Base-by-base conservation (phyloP, 2,329 filamentous ascomycete genomes). In the Curvularia eragrostidis region DNA sequence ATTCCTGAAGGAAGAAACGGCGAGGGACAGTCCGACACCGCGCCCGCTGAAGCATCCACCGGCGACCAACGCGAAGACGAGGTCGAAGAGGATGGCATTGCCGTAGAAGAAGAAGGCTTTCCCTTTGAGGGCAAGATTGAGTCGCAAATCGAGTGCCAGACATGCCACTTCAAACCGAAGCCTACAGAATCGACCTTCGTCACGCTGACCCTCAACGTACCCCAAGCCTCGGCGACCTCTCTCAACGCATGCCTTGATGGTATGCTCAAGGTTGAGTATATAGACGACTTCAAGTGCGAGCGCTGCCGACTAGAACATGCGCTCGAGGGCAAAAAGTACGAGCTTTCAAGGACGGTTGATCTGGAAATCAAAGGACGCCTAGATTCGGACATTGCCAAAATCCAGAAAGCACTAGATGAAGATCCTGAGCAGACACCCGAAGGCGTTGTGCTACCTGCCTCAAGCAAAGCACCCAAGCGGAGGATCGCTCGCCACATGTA, bases 231-330 rank as follows among this genome's bases (percentile, higher is more conserved):
- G 49, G 90, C 91, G 2, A 93, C 93, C 0, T 89, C 91, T 0
- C 83, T 99, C 15, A 93, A 90, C 71, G 84, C 88, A 8, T 99
- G 95, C 76, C 95, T 99, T 68, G 95, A 99, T 70, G 91, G 91
- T 39, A 89, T 97, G 77, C 89, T 99, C 66, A 97, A 97, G 78
- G 92, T 91, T 0, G 95, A 99, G 76, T 90, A 93, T 74, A 97
- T 99, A 64, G 94, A 98, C 62, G 95, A 97, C 74, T 99, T 96
- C 82, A 93, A 91, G 67, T 99, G 95, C 79, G 95, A 97, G 69
- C 91, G 88, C 78, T 99, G 95, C 73, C 87, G 93, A 21, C 82
- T 99, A n/a, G 78, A 91, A 42, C 90, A 97, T 75, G 93, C 93
- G 3, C 79, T 91, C 52, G 81, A 87, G 28, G 77, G 84, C 49